Percentiles rank a stretch among this genome's conserved stretches.
phyloP scores from a whole-genome alignment of 345 rosid species.

The Sisymbrium altissimum region DNA sequence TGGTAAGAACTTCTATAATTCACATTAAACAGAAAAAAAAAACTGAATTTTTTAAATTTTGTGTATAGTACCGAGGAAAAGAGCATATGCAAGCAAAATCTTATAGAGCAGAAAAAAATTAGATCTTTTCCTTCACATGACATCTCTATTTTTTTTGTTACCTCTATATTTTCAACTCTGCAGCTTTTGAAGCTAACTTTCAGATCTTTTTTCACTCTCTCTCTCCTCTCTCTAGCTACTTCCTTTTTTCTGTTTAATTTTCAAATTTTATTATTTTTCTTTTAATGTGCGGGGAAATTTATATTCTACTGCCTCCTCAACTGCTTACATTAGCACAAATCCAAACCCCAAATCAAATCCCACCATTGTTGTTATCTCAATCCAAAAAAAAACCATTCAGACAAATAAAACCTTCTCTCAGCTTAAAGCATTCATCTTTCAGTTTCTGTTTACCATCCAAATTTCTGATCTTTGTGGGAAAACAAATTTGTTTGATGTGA shows the following conservation, averaged over 20 bases:
- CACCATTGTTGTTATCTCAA: conserved; percentile 28
- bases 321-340: conserved; percentile 27
- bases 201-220: conserved; percentile 26
- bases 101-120: conserved; percentile 13
- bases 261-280: conserved; percentile 13
- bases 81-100: conserved; percentile 27
- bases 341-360: conserved; percentile 31
- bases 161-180: conserved; percentile 30
- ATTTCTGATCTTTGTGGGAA: not conserved
- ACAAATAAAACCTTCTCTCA: not conserved
- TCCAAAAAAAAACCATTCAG: conserved; percentile 7
- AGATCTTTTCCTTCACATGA: conserved; percentile 28
- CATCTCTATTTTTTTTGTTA: not conserved
- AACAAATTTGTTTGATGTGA: conserved; percentile 25
- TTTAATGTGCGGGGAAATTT: not conserved
- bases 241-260: not conserved
- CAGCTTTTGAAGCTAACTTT: conserved; percentile 36
- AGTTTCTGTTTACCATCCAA: conserved; percentile 9
- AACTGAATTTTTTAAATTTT: not conserved
- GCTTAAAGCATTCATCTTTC: not conserved
- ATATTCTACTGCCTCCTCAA: conserved; percentile 32
- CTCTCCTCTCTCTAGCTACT: conserved; percentile 24
- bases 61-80: conserved; percentile 23
- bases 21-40: not conserved
- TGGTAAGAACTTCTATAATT: not conserved